These are phyloP conservation scores for Aphanomyces astaci DNA, from an alignment of 352 stramenopile species.

Conservation along the genomic window DNA sequence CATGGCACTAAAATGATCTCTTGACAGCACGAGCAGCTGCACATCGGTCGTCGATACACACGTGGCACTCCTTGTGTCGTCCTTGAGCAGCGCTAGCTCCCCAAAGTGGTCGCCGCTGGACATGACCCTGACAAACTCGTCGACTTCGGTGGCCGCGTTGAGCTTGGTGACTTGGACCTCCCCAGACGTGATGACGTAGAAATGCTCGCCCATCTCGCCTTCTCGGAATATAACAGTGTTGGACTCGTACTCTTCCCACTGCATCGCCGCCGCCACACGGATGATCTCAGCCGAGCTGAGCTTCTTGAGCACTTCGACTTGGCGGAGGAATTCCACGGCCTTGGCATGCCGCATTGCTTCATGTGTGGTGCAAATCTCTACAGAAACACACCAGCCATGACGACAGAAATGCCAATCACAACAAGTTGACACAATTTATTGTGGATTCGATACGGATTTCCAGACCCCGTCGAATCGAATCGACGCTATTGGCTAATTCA, in stretches of 20 bases:
- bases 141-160: conserved; percentile 32
- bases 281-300: conserved; percentile 57
- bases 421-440: too few relatives aligned
- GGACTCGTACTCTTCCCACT: conserved; percentile 67
- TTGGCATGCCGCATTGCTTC: conserved; percentile 57
- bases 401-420: too few relatives aligned
- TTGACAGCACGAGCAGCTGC: conserved; percentile 52
- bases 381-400: neutral
- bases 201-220: conserved; percentile 65
- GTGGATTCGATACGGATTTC: too few relatives aligned
- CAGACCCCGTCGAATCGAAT: too few relatives aligned
- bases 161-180: conserved; percentile 63
- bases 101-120: conserved; percentile 87
- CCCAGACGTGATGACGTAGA: conserved; percentile 70
- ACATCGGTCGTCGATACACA: conserved; percentile 71
- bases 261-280: conserved; percentile 64
- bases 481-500: too few relatives aligned
- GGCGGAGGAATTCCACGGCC: conserved; percentile 43
- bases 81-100: conserved; percentile 89
- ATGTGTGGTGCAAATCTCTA: conserved; percentile 62
- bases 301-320: conserved; percentile 58
- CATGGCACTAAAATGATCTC: conserved; percentile 74
- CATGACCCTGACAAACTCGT: conserved; percentile 52
- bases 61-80: conserved; percentile 87
- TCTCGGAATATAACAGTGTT: conserved; percentile 55